Evolutionary conservation across 1,284 basidiomycete genomes (phyloP), one percentile per base, ranked within the genome.

Genomic region (Trichosporon sp.): DNA sequence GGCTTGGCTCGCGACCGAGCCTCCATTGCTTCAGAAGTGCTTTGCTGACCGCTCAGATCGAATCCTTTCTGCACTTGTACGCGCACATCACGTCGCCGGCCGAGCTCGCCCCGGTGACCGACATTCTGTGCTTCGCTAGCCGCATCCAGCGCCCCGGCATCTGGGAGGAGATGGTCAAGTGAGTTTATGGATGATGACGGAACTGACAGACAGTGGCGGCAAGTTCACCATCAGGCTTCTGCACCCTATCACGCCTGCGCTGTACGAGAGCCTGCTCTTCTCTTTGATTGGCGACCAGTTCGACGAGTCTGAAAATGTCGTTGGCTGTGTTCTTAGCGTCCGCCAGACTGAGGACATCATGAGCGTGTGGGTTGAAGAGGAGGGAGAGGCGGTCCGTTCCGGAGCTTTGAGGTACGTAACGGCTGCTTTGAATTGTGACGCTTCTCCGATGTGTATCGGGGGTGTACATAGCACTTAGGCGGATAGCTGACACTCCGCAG

Each of bases 161-260:
- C 46, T 85, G 84, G 84, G 84, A 85, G 75, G 83, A 84, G 75
- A 81, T 84, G 76, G 77, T 80, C 73, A 81, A 81, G 79, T 83
- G 74, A 73, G 82, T 77, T 11, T 1, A n/a, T 35, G 26, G 38
- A 54, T 26, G 10, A 63, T 38, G n/a, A 8, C n/a, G 14, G 2
- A 32, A 19, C 71, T 71, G 31, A 70, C 75, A 6, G 48, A 4
- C 54, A 82, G 79, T 46, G 81, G 80, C 5, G 80, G 79, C 31
- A 82, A 81, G 70, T 84, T 84, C 72, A 84, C 83, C 2, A 73
- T 84, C 26, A 79, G 83, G 19, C 75, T 84, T n/a, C 72, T 80
- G 19, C 81, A 84, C 68, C 80, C 81, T 2, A 75, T 83, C 59
- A 80, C 82, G 1, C 81, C 81, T 1, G 68, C 81, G n/a, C 75